These are phyloP conservation scores for Rhizomucor pusillus DNA, from an alignment of 371 early-diverging fungal species.

Conservation along the genomic window DNA sequence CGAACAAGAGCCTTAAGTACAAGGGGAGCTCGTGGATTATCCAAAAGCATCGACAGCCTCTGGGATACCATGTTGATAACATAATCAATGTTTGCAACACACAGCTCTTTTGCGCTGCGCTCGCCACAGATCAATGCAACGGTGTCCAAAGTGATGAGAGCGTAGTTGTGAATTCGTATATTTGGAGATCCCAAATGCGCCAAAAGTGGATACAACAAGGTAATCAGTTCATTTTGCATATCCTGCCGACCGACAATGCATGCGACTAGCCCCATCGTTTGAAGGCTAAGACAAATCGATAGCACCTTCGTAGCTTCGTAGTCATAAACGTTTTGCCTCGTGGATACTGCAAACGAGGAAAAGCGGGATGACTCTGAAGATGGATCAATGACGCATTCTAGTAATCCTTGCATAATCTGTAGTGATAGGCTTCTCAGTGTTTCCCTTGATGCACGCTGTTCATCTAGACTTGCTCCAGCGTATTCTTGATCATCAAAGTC, in stretches of 20 bases:
- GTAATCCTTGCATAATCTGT: conserved; percentile 19
- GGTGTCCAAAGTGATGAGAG: conserved; percentile 35
- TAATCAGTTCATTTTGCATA: conserved; percentile 46
- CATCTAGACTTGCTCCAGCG: not conserved
- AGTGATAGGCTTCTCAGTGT: conserved; percentile 10
- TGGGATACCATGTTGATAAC: conserved; percentile 56
- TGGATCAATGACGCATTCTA: conserved; percentile 15
- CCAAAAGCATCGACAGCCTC: conserved; percentile 38
- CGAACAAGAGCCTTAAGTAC: conserved; percentile 57
- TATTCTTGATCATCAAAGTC: not conserved
- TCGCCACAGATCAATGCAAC: conserved; percentile 35
- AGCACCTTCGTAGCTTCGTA: conserved; percentile 17
- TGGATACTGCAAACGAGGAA: conserved; percentile 3
- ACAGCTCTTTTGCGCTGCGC: conserved; percentile 27
- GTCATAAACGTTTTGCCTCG: conserved; percentile 2
- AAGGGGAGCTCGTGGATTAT: conserved; percentile 47
- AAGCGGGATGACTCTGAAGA: conserved; percentile 3
- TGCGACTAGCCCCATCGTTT: conserved; percentile 26
- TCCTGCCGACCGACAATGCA: conserved; percentile 15
- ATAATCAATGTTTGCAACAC: conserved; percentile 62
- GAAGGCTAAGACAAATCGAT: conserved; percentile 29
- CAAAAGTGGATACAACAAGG: conserved; percentile 55
- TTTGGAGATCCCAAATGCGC: conserved; percentile 50
- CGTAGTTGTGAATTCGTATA: conserved; percentile 35
- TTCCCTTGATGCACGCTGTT: not conserved